Base-by-base conservation (phyloP, 768 basidiomycete genomes). In the Clitopilus passeckerianus region DNA sequence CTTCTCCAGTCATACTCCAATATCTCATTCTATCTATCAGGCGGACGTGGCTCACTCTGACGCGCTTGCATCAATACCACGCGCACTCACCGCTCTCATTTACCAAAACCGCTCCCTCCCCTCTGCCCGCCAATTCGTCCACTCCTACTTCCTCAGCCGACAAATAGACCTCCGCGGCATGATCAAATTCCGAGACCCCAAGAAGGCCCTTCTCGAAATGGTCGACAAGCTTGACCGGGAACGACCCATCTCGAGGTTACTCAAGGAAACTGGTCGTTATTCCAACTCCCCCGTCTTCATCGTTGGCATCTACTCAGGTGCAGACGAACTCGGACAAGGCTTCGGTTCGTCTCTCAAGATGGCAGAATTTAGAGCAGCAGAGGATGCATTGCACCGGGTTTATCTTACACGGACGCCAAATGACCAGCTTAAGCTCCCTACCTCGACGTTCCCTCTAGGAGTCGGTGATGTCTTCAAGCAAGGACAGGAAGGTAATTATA, bases 311-410 rank as follows among this genome's bases (percentile, higher is more conserved):
- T 98, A 84, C 71, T 91, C 86, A 22, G 93, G 86, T 41, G 78
- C 74, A 59, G 91, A 85, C 70, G 85, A 97, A 72, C 83, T 99
- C 1, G 93, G 95, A 5, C 95, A 99, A 73, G 95, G 95, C 14
- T 93, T 95, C 68, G 97, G 97, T 56, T 89, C 86, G 64, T 95
- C 92, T 2, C 75, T 98, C 57, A 87, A 85, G 71, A 98, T 98
- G 96, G 94, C 94, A 15, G 94, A 98, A 73, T 95, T 84, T 74
- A 80, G 96, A 59, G 93, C 93, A 15, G 90, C 90, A 8, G 93
- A 96, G 73, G 92, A 95, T 65, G 84, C 93, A 0, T 77, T 95
- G 23, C 84, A 88, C 61, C 81, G 92, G 44, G 77, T 95, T 20
- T 95, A 93, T 73, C 83, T 95, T 60, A 93, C 91, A 10, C 82